Evolutionary conservation across 768 basidiomycete species (phyloP).

Genomic region (Tulasnella sp.): DNA sequence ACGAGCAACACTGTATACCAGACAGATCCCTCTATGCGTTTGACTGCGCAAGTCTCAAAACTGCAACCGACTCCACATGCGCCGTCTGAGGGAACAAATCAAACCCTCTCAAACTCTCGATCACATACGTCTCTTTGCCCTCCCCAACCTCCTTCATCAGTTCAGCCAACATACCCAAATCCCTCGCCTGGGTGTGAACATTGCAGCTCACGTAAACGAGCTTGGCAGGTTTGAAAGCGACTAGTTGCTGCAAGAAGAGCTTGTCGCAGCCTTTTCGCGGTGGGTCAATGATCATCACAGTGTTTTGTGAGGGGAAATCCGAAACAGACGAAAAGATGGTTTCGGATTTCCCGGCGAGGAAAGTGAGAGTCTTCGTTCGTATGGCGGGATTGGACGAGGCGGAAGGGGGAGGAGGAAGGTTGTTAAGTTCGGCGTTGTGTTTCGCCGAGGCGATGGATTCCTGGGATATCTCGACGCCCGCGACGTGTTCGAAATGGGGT

Average conservation of each 20-base stretch:
- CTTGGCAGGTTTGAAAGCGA: constrained; percentile 53
- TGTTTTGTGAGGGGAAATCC: constrained; percentile 60
- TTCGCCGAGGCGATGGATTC: constrained; percentile 68
- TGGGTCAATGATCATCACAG: constrained; percentile 80
- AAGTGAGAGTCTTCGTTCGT: constrained; percentile 50
- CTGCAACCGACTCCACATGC: constrained; percentile 72
- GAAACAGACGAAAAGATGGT: constrained; percentile 71
- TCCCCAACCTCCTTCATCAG: constrained; percentile 45
- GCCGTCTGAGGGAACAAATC: constrained; percentile 96
- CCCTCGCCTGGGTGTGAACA: constrained; percentile 88
- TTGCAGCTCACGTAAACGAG: constrained; percentile 94
- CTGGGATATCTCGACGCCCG: constrained; percentile 81
- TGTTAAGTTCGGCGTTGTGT: constrained; percentile 62
- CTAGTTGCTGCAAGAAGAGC: constrained; percentile 45
- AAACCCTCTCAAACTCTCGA: constrained; percentile 84
- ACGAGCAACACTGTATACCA: too few relatives aligned
- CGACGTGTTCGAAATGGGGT: constrained; percentile 65
- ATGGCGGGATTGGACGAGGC: neutral
- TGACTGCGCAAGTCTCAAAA: neutral
- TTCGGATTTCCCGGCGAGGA: constrained; percentile 78
- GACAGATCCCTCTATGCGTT: neutral
- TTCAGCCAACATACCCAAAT: constrained; percentile 66
- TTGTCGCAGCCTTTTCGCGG: constrained; percentile 93
- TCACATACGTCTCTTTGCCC: constrained; percentile 51
- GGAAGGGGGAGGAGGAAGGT: constrained; percentile 43